Evolutionary conservation across 2,329 filamentous ascomycete genomes (phyloP).

Genomic region (Aspergillus neoniger): DNA sequence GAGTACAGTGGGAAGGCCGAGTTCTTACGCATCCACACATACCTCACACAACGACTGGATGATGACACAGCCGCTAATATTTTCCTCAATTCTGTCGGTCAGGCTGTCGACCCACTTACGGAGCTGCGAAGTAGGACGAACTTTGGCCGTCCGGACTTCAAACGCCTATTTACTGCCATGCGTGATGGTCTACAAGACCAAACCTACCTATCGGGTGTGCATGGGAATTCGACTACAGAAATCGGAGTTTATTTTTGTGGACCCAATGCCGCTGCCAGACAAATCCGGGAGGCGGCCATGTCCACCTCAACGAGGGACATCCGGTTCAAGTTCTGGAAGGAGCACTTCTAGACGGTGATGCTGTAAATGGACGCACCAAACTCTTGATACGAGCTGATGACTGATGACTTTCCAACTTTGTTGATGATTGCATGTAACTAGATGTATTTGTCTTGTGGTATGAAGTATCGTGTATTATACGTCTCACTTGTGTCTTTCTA

Average conservation of each 20-base stretch:
- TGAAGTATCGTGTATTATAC: conserved; percentile 17
- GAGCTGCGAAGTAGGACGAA: conserved; percentile 88
- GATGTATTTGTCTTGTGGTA: background rate
- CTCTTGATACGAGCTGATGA: conserved; percentile 22
- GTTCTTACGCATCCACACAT: conserved; percentile 97
- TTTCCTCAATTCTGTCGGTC: conserved; percentile 90
- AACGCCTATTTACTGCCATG: conserved; percentile 77
- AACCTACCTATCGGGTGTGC: conserved; percentile 79
- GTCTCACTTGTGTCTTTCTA: background rate
- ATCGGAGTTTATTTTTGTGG: conserved; percentile 99
- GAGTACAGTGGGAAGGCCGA: conserved; percentile 60
- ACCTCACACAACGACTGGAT: conserved; percentile 91
- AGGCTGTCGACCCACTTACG: conserved; percentile 84
- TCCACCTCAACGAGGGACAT: conserved; percentile 74
- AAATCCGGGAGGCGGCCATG: conserved; percentile 81
- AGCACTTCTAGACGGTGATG: conserved; percentile 67
- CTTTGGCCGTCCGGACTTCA: conserved; percentile 91
- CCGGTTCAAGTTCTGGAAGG: conserved; percentile 98
- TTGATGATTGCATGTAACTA: conserved; percentile 14
- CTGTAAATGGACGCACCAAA: too few relatives aligned
- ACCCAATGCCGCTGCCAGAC: conserved; percentile 74
- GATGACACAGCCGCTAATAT: conserved; percentile 94
- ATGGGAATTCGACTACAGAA: conserved; percentile 74
- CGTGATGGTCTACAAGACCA: conserved; percentile 82
- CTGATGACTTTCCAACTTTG: conserved; percentile 21